Evolutionary conservation across 2,329 filamentous ascomycete genomes (phyloP).

Genomic region (Pezicula radicicola): DNA sequence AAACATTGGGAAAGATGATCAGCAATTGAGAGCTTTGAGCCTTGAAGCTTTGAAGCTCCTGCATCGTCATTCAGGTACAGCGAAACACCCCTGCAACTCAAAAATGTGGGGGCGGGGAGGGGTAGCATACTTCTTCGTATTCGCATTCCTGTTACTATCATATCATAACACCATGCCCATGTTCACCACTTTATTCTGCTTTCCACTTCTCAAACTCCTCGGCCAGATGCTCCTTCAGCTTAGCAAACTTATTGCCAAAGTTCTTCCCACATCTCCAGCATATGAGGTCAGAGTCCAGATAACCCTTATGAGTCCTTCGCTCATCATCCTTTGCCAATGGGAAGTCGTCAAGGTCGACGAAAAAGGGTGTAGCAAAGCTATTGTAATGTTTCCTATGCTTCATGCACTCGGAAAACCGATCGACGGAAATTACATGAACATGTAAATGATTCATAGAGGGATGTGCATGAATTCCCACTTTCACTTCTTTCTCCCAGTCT

Average conservation of each 20-base stretch:
- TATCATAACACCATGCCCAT: not conserved
- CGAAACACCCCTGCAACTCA: not conserved
- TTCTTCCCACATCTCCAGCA: conserved; percentile 83
- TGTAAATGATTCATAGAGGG: conserved; percentile 94
- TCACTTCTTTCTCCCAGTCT: conserved; percentile 75
- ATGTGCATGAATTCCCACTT: conserved; percentile 77
- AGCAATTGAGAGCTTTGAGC: too few species aligned
- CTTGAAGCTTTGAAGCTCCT: too few species aligned
- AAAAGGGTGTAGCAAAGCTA: conserved; percentile 82
- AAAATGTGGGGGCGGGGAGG: not conserved
- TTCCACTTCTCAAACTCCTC: conserved; percentile 77
- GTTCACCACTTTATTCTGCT: conserved; percentile 40
- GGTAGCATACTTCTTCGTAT: not conserved
- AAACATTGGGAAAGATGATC: too few species aligned
- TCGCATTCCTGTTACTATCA: too few species aligned
- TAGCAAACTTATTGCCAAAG: conserved; percentile 72
- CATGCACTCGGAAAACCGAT: conserved; percentile 70
- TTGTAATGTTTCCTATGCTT: conserved; percentile 89
- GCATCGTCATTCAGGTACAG: too few species aligned
- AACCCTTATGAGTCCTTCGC: conserved; percentile 55
- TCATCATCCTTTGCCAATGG: conserved; percentile 67
- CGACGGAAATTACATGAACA: conserved; percentile 79
- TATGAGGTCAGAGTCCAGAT: conserved; percentile 61
- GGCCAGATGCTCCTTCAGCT: conserved; percentile 72
- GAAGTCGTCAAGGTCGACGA: conserved; percentile 76